Conservation (phyloP, 371 early-diverging fungal species). For the Mucor mucedo region DNA sequence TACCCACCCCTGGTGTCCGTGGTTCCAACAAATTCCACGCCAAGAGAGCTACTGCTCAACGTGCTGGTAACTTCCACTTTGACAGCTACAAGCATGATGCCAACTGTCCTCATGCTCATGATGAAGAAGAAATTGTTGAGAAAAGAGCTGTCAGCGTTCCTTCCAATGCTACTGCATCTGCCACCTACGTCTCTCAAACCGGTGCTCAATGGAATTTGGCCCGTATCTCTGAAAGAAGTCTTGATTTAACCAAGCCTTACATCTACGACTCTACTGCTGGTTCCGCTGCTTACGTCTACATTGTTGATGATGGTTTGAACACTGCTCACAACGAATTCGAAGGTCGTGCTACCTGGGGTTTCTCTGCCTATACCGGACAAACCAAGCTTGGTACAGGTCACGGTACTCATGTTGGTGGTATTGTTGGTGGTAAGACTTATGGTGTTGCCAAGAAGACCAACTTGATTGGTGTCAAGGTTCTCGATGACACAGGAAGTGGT, state of each 20-base stretch:
- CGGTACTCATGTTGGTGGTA: slow-evolving; percentile 84
- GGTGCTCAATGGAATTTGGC: too few relatives aligned
- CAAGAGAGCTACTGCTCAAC: slow-evolving; percentile 26
- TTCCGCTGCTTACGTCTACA: slow-evolving; percentile 74
- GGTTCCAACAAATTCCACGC: slow-evolving; percentile 2
- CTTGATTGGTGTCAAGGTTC: too few relatives aligned
- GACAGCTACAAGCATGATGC: slow-evolving; percentile 22
- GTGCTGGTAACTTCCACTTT: slow-evolving; percentile 21
- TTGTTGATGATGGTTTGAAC: slow-evolving; percentile 78
- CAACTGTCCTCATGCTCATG: slow-evolving; percentile 19
- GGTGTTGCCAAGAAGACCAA: too few relatives aligned
- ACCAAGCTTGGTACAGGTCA: slow-evolving; percentile 42
- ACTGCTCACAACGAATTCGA: slow-evolving; percentile 74
- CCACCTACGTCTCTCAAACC: background rate
- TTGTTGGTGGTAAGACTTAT: too few relatives aligned
- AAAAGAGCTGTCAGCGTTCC: slow-evolving; percentile 9
- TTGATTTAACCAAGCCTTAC: too few relatives aligned
- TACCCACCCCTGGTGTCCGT: slow-evolving; percentile 20
- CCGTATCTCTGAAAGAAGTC: too few relatives aligned
- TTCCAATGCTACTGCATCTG: background rate
- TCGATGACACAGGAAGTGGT: too few relatives aligned
- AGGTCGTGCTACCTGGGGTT: slow-evolving; percentile 96
- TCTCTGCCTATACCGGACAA: slow-evolving; percentile 73
- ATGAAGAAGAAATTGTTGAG: background rate
- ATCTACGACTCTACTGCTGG: too few relatives aligned